phyloP scores from a whole-genome alignment of 1,284 basidiomycete genomes.

The Austroboletus novae-zelandiae region DNA sequence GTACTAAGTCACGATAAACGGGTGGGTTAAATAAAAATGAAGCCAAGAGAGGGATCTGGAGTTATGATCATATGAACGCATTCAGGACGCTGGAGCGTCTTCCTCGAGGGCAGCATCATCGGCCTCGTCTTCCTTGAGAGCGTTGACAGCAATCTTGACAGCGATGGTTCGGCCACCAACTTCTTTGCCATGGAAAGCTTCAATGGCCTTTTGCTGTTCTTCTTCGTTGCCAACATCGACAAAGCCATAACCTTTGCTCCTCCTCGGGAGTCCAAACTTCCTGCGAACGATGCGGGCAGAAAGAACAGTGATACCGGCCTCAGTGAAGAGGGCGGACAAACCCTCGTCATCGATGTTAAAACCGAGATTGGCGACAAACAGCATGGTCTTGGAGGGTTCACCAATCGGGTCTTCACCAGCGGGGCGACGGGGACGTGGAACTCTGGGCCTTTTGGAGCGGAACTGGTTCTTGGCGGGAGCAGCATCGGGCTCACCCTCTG shows the following conservation, averaged over 20 bases:
- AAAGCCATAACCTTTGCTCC: constrained; percentile 93
- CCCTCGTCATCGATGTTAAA: constrained; percentile 85
- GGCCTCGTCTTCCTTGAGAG: constrained; percentile 44
- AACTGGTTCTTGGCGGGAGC: constrained; percentile 46
- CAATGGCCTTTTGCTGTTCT: constrained; percentile 84
- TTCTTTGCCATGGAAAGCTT: constrained; percentile 78
- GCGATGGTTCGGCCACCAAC: constrained; percentile 77
- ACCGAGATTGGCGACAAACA: constrained; percentile 95
- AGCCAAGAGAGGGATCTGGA: constrained; percentile 25
- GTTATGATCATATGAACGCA: constrained; percentile 11
- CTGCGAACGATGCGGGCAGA: constrained; percentile 85
- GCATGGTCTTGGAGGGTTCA: constrained; percentile 78
- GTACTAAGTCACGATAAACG: constrained; percentile 34
- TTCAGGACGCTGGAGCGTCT: constrained; percentile 19
- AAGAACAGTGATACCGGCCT: constrained; percentile 75
- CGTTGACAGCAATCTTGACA: constrained; percentile 86
- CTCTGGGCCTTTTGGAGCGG: constrained; percentile 60
- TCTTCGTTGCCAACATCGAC: constrained; percentile 85
- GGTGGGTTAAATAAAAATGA: constrained; percentile 33
- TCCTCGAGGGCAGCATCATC: constrained; percentile 24
- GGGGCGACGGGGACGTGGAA: constrained; percentile 57
- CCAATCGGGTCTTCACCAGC: constrained; percentile 76
- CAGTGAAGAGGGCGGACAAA: constrained; percentile 76
- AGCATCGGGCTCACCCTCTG: constrained; percentile 35
- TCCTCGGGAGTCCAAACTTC: constrained; percentile 76